These are phyloP conservation scores for Plasmodium malariae DNA, from an alignment of 169 alveolate species.

Conservation along the genomic window DNA sequence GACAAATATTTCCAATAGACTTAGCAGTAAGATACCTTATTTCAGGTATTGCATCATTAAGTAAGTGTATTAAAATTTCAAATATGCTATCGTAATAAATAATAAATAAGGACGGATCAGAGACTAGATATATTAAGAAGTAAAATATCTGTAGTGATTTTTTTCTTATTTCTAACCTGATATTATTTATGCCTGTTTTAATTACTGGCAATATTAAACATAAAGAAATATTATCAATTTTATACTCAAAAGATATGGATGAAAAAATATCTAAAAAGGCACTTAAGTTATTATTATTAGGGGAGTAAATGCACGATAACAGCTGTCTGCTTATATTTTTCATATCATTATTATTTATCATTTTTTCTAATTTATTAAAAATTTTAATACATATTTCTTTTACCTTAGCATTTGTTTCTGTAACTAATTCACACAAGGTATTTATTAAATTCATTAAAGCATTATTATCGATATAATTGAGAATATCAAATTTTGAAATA, in stretches of 20 bases:
- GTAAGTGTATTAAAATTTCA: slow-evolving; percentile 1
- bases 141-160: slow-evolving; percentile 69
- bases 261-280: slow-evolving; percentile 68
- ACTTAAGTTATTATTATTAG: slow-evolving; percentile 66
- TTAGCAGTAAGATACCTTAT: slow-evolving; percentile 68
- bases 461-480: slow-evolving; percentile 17
- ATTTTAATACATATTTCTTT: slow-evolving; percentile 75
- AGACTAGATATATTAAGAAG: slow-evolving; percentile 56
- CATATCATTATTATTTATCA: slow-evolving; percentile 37
- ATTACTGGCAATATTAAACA: slow-evolving; percentile 57
- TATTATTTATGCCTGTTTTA: slow-evolving; percentile 73
- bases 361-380: slow-evolving; percentile 70
- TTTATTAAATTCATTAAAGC: slow-evolving; percentile 37
- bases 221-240: slow-evolving; percentile 65
- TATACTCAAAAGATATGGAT: slow-evolving; percentile 56
- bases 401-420: slow-evolving; percentile 68
- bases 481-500: slow-evolving; percentile 25
- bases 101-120: slow-evolving; percentile 31
- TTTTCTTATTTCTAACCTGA: slow-evolving; percentile 61
- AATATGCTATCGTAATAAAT: slow-evolving; percentile 65
- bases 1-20: slow-evolving; percentile 54
- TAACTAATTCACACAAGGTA: slow-evolving; percentile 57
- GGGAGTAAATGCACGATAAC: slow-evolving; percentile 65
- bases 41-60: slow-evolving; percentile 72
- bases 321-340: slow-evolving; percentile 70